Conservation (phyloP, 805 yeast genomes). For the Pichia pseudocactophila region DNA sequence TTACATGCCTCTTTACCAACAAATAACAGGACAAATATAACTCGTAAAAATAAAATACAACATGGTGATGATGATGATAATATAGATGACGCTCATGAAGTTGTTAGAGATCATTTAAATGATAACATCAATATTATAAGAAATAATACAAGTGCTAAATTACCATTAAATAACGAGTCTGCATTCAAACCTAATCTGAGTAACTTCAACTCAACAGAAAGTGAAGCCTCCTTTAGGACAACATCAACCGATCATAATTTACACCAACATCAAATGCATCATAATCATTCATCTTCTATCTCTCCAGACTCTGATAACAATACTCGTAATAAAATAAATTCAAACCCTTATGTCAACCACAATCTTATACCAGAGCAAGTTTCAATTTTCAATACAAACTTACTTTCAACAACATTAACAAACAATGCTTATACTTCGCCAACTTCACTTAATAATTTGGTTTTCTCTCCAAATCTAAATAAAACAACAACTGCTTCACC, state of each 20-base stretch:
- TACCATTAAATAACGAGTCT: constrained; percentile 28
- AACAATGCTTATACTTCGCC: constrained; percentile 6
- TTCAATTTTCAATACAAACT: constrained; percentile 5
- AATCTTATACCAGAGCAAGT: constrained; percentile 4
- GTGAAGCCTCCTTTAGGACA: neutral
- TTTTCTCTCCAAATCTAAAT: constrained; percentile 4
- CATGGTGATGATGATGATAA: constrained; percentile 1
- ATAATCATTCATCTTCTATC: constrained; percentile 6
- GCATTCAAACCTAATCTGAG: too few species aligned
- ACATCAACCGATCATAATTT: constrained; percentile 2
- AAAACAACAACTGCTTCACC: neutral
- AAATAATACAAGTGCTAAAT: constrained; percentile 43
- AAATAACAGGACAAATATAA: constrained; percentile 25
- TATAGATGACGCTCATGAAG: constrained; percentile 4
- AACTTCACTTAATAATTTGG: constrained; percentile 5
- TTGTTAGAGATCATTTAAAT: constrained; percentile 30
- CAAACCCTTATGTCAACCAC: neutral
- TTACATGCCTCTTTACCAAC: constrained; percentile 55
- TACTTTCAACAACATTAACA: constrained; percentile 1
- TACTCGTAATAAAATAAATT: neutral
- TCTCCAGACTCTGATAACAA: neutral
- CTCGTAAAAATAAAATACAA: constrained; percentile 25
- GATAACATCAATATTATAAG: constrained; percentile 44
- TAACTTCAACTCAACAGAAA: constrained; percentile 1
- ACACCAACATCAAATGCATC: constrained; percentile 1